phyloP scores from a whole-genome alignment of 1,139 yeast genomes.

The Kurtzmaniella quercitrusa region DNA sequence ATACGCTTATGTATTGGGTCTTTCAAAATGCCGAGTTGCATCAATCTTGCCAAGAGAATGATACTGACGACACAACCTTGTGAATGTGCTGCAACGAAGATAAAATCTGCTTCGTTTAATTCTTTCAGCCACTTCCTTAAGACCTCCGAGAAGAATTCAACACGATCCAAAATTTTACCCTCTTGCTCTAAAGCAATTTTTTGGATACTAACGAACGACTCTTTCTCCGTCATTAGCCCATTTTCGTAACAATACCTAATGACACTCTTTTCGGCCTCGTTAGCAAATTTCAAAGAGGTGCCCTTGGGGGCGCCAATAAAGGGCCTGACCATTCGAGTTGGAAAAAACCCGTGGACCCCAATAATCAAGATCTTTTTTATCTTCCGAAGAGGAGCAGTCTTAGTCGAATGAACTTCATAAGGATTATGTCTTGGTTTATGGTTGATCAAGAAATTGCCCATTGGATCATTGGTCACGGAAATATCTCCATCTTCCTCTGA shows the following conservation, averaged over 20 bases:
- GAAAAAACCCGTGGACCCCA: constrained; percentile 96
- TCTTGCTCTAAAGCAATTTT: constrained; percentile 92
- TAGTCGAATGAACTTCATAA: constrained; percentile 25
- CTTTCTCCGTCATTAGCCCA: constrained; percentile 35
- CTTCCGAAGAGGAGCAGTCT: constrained; percentile 29
- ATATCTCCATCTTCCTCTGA: constrained; percentile 35
- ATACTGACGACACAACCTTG: constrained; percentile 95
- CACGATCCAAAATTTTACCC: constrained; percentile 84
- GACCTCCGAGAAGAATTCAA: constrained; percentile 71
- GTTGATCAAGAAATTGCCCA: constrained; percentile 44
- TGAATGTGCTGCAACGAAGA: constrained; percentile 88
- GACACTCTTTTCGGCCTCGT: constrained; percentile 78
- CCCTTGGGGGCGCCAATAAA: constrained; percentile 92
- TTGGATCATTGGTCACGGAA: constrained; percentile 40
- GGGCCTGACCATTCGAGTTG: constrained; percentile 79
- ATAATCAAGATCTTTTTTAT: constrained; percentile 64
- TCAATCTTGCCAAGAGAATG: constrained; percentile 65
- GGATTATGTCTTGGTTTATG: constrained; percentile 12
- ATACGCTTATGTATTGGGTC: constrained; percentile 48
- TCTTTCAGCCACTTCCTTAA: constrained; percentile 69
- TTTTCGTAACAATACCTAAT: constrained; percentile 67
- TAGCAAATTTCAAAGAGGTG: constrained; percentile 80
- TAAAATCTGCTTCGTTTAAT: constrained; percentile 72
- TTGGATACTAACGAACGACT: constrained; percentile 59
- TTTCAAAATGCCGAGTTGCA: constrained; percentile 64